phyloP scores from a whole-genome alignment of 495 filamentous ascomycete genomes.

The Penicillium pulvis region DNA sequence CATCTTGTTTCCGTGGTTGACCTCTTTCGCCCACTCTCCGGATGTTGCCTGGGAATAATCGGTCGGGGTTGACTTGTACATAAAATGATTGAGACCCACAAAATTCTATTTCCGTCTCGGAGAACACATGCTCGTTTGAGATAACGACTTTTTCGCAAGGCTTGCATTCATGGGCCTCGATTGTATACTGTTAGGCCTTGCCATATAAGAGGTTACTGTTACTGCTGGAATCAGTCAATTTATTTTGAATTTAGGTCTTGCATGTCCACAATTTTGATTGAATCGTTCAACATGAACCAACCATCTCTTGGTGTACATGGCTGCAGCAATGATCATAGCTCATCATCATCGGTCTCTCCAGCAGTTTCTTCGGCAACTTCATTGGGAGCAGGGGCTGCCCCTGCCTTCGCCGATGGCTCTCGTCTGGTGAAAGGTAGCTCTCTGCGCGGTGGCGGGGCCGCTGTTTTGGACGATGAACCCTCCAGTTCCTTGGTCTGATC shows the following conservation, averaged over 20 bases:
- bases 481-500: slow-evolving; percentile 2
- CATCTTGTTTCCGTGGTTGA: slow-evolving; percentile 27
- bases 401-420: slow-evolving; percentile 6
- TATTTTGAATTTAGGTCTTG: background rate
- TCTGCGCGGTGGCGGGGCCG: slow-evolving; percentile 39
- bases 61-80: slow-evolving; percentile 45
- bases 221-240: background rate
- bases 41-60: slow-evolving; percentile 29
- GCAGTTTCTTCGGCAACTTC: slow-evolving; percentile 34
- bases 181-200: no score
- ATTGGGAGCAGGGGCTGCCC: slow-evolving; percentile 6
- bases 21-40: slow-evolving; percentile 27
- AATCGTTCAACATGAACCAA: no score
- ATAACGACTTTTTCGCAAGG: background rate
- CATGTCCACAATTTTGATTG: background rate
- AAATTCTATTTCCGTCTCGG: slow-evolving; percentile 30
- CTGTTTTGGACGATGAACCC: slow-evolving; percentile 18
- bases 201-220: background rate
- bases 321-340: slow-evolving; percentile 34
- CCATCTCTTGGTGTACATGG: no score
- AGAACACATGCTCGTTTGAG: slow-evolving; percentile 2
- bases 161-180: background rate
- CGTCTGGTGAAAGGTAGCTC: slow-evolving; percentile 41
- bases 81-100: slow-evolving; percentile 41
- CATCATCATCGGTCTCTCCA: slow-evolving; percentile 57